phyloP scores from a whole-genome alignment of 495 filamentous ascomycete genomes.

The Daldinia decipiens region DNA sequence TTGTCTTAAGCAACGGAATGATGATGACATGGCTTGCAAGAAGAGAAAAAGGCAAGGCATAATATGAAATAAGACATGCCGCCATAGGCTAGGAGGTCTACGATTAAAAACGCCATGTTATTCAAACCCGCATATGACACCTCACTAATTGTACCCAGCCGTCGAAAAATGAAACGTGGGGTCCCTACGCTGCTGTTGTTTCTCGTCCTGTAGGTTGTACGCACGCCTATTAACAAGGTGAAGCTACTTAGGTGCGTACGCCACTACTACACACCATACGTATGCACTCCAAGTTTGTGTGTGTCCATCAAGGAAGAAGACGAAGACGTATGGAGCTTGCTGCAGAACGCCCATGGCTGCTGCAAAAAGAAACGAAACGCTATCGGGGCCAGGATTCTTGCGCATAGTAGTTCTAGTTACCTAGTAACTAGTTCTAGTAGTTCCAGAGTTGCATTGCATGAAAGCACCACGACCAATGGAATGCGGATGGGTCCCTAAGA shows the following conservation, averaged over 20 bases:
- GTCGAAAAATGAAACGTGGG: conserved; percentile 29
- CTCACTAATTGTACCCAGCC: conserved; percentile 9
- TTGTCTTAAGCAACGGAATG: background rate
- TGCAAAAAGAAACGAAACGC: conserved; percentile 1
- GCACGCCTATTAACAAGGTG: background rate
- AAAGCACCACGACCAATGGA: conserved; percentile 19
- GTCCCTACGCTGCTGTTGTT: conserved; percentile 5
- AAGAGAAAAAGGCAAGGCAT: background rate
- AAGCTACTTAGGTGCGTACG: conserved; percentile 1
- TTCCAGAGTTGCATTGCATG: conserved; percentile 5
- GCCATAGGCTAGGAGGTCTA: background rate
- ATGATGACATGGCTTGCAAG: conserved; percentile 8
- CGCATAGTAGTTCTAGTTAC: background rate
- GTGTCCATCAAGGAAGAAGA: background rate
- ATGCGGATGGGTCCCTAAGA: background rate
- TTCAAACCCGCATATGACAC: conserved; percentile 13
- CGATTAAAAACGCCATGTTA: conserved; percentile 6
- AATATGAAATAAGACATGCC: background rate
- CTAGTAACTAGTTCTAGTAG: background rate
- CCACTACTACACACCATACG: background rate
- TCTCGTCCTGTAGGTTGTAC: background rate
- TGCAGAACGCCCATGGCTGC: conserved; percentile 1
- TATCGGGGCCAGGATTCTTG: conserved; percentile 17
- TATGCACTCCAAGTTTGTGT: conserved; percentile 6
- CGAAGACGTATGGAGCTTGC: background rate